Conservation (phyloP, 306 rosid species). For the Arachis hypogaea region DNA sequence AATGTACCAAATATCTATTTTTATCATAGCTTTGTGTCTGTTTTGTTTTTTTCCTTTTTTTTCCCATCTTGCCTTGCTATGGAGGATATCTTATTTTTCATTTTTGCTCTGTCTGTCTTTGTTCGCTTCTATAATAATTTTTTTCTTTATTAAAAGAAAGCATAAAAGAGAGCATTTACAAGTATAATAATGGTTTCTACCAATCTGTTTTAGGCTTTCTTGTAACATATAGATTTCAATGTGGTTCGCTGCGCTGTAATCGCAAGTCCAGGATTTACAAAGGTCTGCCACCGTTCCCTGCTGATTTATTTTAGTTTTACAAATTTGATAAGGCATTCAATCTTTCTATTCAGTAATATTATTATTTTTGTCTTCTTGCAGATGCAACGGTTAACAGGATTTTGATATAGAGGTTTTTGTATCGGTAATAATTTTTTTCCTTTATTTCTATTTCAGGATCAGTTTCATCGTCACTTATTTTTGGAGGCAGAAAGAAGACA, state of each 20-base stretch:
- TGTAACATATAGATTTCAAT: constrained; percentile 85
- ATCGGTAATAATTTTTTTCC: constrained; percentile 2
- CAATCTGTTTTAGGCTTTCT: constrained; percentile 73
- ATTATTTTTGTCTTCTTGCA: not conserved
- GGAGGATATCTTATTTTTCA: constrained; percentile 19
- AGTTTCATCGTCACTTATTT: constrained; percentile 87
- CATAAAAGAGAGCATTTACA: not conserved
- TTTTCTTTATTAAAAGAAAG: constrained; percentile 6
- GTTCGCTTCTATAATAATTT: constrained; percentile 4
- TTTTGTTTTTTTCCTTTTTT: too few relatives aligned
- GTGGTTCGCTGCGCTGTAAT: constrained; percentile 95
- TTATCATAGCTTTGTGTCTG: too few relatives aligned
- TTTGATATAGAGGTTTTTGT: constrained; percentile 8
- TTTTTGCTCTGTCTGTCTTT: constrained; percentile 15
- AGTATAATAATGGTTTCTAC: constrained; percentile 40
- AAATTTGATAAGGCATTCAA: not conserved
- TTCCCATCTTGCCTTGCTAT: too few relatives aligned
- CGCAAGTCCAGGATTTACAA: constrained; percentile 98
- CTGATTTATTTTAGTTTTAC: constrained; percentile 23
- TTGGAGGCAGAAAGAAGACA: constrained; percentile 97
- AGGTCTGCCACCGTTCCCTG: constrained; percentile 53
- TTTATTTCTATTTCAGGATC: constrained; percentile 67
- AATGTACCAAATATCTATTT: too few relatives aligned
- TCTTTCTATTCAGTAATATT: not conserved
- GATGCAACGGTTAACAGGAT: constrained; percentile 15